These are phyloP conservation scores for Liquidambar formosana DNA, from an alignment of 164 flowering plant species.

Conservation along the genomic window DNA sequence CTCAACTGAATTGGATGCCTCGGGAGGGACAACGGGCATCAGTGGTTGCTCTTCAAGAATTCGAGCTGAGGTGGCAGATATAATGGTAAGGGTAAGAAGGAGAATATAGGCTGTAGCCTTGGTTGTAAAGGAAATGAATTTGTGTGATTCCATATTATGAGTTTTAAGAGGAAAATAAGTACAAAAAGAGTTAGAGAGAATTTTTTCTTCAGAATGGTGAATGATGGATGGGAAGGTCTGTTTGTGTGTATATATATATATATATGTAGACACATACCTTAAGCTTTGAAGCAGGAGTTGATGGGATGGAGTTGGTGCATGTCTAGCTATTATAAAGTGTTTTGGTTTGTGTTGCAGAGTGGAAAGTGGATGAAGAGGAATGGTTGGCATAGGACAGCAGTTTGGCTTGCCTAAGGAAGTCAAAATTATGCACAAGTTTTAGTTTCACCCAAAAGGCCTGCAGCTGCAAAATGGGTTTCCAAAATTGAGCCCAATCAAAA, in stretches of 20 bases:
- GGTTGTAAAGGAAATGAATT: not conserved
- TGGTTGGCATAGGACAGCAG: not conserved
- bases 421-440: not conserved
- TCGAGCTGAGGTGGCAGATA: not conserved
- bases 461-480: not conserved
- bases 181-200: no score
- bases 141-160: not conserved
- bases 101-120: not conserved
- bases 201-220: no score
- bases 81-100: not conserved
- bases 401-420: not conserved
- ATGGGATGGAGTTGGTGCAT: no score
- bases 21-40: no score
- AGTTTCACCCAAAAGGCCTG: not conserved
- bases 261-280: not conserved
- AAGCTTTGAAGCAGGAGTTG: no score
- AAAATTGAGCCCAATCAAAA: not conserved
- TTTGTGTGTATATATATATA: not conserved
- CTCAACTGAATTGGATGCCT: no score
- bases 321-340: no score
- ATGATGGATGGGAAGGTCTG: conserved; percentile 2
- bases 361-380: not conserved
- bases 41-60: not conserved
- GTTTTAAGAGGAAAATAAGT: no score
- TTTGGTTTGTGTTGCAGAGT: not conserved